Evolutionary conservation across 768 basidiomycete genomes (phyloP).

Genomic region (Xanthoconium stramineum): DNA sequence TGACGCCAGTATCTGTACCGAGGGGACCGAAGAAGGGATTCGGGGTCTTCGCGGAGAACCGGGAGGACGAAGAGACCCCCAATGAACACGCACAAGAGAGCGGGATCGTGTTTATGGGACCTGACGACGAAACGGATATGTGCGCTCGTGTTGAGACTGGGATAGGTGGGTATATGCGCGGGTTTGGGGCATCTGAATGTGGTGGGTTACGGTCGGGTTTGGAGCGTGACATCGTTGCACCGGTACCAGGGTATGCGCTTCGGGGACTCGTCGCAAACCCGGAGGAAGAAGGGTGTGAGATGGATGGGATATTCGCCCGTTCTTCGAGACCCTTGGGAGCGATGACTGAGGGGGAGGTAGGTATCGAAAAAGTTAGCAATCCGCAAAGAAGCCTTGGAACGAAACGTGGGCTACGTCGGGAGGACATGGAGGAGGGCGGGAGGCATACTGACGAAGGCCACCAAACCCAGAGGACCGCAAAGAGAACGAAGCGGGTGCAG

Average conservation of each 20-base stretch:
- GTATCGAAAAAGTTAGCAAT: conserved; percentile 3
- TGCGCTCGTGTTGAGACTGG: background rate
- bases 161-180: conserved; percentile 26
- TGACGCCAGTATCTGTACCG: conserved; percentile 19
- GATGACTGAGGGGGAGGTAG: conserved; percentile 7
- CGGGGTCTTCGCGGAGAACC: background rate
- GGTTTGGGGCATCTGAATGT: conserved; percentile 4
- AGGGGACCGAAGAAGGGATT: conserved; percentile 13
- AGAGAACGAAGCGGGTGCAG: conserved; percentile 15
- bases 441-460: conserved; percentile 2
- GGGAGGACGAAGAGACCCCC: conserved; percentile 2
- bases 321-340: conserved; percentile 7
- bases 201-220: background rate
- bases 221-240: conserved; percentile 15
- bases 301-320: conserved; percentile 5
- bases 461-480: conserved; percentile 9
- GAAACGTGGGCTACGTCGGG: conserved; percentile 15
- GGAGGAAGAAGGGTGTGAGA: background rate
- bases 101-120: background rate
- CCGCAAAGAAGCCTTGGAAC: background rate
- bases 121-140: conserved; percentile 3
- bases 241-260: conserved; percentile 18
- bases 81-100: background rate
- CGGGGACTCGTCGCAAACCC: background rate
- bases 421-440: conserved; percentile 10